phyloP scores from a whole-genome alignment of 768 basidiomycete genomes.

The Suillus subaureus region DNA sequence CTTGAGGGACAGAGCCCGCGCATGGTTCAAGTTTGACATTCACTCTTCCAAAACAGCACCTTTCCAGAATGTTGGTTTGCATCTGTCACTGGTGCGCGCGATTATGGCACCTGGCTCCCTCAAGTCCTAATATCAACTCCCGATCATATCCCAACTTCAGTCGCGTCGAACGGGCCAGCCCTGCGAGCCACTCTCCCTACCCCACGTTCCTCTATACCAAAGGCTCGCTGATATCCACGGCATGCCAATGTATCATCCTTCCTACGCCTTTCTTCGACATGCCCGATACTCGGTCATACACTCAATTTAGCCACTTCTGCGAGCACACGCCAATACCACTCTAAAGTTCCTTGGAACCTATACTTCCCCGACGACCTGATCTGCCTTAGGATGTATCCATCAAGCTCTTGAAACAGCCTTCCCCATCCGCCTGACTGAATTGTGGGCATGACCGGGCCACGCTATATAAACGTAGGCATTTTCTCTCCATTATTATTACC shows the following conservation, averaged over 20 bases:
- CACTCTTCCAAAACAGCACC: too few species aligned
- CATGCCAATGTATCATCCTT: background rate
- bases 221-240: background rate
- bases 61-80: too few species aligned
- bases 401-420: conserved; percentile 15
- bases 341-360: background rate
- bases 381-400: conserved; percentile 13
- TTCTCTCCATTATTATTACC: background rate
- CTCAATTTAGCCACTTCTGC: background rate
- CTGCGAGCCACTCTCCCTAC: too few species aligned
- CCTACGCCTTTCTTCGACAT: background rate
- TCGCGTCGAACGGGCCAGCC: background rate
- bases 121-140: too few species aligned
- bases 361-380: background rate
- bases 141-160: too few species aligned
- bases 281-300: background rate
- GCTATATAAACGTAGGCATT: conserved; percentile 13
- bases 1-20: background rate
- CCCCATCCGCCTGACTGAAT: conserved; percentile 19
- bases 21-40: too few species aligned
- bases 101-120: too few species aligned
- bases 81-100: too few species aligned
- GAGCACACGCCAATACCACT: background rate
- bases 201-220: too few species aligned
- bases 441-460: conserved; percentile 13